These are phyloP conservation scores for Pichia scutulata DNA, from an alignment of 805 yeast genomes.

Conservation along the genomic window DNA sequence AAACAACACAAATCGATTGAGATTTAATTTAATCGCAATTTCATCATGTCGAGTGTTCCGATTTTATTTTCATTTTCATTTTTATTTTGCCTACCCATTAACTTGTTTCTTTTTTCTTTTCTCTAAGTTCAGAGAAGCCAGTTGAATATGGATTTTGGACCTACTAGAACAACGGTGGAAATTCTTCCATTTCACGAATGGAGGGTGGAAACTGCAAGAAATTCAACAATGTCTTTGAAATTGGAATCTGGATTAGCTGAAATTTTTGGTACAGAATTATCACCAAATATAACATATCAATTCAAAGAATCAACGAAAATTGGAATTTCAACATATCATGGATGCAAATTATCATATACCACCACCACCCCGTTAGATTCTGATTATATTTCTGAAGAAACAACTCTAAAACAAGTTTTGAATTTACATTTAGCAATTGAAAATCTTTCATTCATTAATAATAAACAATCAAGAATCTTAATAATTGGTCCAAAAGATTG, in stretches of 20 bases:
- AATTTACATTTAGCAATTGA: slow-evolving; percentile 75
- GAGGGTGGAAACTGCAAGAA: slow-evolving; percentile 3
- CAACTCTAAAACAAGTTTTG: slow-evolving; percentile 42
- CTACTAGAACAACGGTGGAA: slow-evolving; percentile 10
- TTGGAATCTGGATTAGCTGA: slow-evolving; percentile 71
- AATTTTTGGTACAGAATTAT: slow-evolving; percentile 87
- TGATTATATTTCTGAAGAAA: slow-evolving; percentile 66
- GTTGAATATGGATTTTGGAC: slow-evolving; percentile 7
- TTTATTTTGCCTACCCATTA: not conserved
- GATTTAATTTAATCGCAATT: too few relatives aligned
- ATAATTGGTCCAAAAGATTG: slow-evolving; percentile 63
- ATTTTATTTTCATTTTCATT: not conserved
- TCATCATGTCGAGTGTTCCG: not conserved
- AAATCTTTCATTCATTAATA: slow-evolving; percentile 29
- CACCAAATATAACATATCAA: slow-evolving; percentile 54
- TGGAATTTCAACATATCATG: slow-evolving; percentile 54
- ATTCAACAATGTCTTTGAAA: slow-evolving; percentile 2
- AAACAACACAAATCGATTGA: too few relatives aligned
- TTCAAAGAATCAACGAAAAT: slow-evolving; percentile 46
- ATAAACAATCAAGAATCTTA: slow-evolving; percentile 44
- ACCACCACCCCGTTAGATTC: slow-evolving; percentile 32
- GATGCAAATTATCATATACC: slow-evolving; percentile 53
- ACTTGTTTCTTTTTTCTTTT: too few relatives aligned
- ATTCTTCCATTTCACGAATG: slow-evolving; percentile 14
- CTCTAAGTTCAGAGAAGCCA: not conserved